phyloP scores from a whole-genome alignment of 345 rosid species.

The Cardamine occulta region DNA sequence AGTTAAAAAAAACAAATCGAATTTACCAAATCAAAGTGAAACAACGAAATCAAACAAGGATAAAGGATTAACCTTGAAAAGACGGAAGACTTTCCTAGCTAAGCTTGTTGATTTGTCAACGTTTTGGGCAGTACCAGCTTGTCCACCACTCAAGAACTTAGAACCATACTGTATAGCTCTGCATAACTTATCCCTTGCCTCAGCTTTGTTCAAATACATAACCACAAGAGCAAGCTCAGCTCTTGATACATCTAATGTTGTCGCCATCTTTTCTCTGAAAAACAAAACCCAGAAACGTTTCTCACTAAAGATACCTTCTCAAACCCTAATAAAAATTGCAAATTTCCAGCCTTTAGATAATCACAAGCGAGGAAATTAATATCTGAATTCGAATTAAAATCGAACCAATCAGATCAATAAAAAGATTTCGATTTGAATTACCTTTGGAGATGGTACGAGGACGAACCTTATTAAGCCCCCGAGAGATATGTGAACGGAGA shows the following conservation, averaged over 20 bases:
- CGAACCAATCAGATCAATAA: neutral
- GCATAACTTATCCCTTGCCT: slow-evolving; percentile 98
- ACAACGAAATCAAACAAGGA: neutral
- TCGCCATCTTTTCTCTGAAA: slow-evolving; percentile 55
- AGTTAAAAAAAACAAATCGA: neutral
- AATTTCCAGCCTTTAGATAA: neutral
- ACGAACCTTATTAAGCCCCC: neutral
- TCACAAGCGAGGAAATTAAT: neutral
- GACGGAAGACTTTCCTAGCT: slow-evolving; percentile 98
- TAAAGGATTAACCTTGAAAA: slow-evolving; percentile 70
- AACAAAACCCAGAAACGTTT: slow-evolving; percentile 14
- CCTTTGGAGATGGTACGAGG: slow-evolving; percentile 23
- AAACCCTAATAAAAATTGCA: slow-evolving; percentile 1
- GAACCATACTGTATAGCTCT: slow-evolving; percentile 99
- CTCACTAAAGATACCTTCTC: neutral
- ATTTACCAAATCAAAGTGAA: neutral
- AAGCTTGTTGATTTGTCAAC: slow-evolving; percentile 94
- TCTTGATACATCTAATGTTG: slow-evolving; percentile 80
- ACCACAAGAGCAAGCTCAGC: slow-evolving; percentile 89
- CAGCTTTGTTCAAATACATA: slow-evolving; percentile 94
- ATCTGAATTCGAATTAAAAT: neutral
- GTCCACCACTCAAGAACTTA: slow-evolving; percentile 80
- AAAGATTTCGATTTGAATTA: neutral
- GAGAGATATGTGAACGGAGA: slow-evolving; percentile 23
- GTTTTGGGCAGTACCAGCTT: slow-evolving; percentile 93